phyloP scores from a whole-genome alignment of 306 rosid species.

The Castanea sativa region DNA sequence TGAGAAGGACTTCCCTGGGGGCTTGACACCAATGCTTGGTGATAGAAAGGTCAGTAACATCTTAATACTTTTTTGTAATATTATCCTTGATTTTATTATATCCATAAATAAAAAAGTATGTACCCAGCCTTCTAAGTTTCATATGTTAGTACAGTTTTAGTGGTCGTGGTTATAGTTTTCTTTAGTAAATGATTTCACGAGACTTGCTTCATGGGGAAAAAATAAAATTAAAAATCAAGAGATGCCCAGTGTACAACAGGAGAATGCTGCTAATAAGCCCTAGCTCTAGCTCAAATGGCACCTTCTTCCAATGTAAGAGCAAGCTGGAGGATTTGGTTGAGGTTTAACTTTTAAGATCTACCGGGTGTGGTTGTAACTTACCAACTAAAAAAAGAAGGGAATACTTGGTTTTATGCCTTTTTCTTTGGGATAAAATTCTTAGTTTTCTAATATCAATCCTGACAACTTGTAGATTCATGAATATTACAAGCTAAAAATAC shows the following conservation, averaged over 20 bases:
- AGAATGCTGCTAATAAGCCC: too few relatives aligned
- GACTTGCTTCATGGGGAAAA: not conserved
- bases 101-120: not conserved
- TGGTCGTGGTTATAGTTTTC: not conserved
- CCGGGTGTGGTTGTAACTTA: too few relatives aligned
- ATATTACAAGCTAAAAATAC: not conserved
- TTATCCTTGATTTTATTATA: not conserved
- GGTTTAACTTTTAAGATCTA: too few relatives aligned
- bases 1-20: conserved; percentile 90
- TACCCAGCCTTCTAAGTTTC: not conserved
- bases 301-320: too few relatives aligned
- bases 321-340: too few relatives aligned
- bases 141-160: not conserved
- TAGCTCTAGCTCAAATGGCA: too few relatives aligned
- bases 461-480: not conserved
- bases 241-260: not conserved
- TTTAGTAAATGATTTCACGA: not conserved
- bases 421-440: not conserved
- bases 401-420: too few relatives aligned
- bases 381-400: too few relatives aligned
- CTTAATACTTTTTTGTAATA: not conserved
- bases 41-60: conserved; percentile 70
- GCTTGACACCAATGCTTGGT: conserved; percentile 96
- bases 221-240: not conserved
- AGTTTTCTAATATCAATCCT: not conserved